phyloP scores from a whole-genome alignment of 2,329 filamentous ascomycete genomes.

The Arthrinium phaeospermum region DNA sequence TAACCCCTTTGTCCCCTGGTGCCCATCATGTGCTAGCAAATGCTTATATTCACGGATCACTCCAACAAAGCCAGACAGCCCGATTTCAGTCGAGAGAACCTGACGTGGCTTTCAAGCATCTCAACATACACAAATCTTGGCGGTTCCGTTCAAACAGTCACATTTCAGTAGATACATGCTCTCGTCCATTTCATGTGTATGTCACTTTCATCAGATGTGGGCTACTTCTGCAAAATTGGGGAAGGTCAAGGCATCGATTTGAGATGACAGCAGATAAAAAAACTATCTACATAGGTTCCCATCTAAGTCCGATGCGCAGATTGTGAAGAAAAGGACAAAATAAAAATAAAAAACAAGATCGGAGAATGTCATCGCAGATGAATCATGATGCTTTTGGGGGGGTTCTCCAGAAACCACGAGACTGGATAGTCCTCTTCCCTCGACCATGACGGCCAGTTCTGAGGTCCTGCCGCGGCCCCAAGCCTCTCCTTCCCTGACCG shows the following conservation, averaged over 20 bases:
- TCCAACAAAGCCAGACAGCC: not conserved
- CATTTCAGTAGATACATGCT: not conserved
- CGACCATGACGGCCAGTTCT: not conserved
- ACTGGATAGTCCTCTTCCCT: not conserved
- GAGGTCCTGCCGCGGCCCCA: not conserved
- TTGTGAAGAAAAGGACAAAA: not conserved
- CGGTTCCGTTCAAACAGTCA: not conserved
- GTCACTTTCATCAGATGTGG: not conserved
- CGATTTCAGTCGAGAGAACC: not conserved
- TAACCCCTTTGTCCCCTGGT: not conserved
- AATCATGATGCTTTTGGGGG: constrained; percentile 11
- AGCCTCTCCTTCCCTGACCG: not conserved
- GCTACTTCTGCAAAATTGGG: not conserved
- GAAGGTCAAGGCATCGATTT: not conserved
- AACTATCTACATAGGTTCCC: constrained; percentile 12
- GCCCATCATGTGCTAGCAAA: not conserved
- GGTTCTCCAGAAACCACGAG: constrained; percentile 5
- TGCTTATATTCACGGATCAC: not conserved
- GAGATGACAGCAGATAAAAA: not conserved
- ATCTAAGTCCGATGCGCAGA: constrained; percentile 14
- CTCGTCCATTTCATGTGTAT: not conserved
- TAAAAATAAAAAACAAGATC: constrained; percentile 3
- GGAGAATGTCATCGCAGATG: constrained; percentile 18
- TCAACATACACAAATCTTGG: not conserved
- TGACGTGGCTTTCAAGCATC: not conserved